Evolutionary conservation across 2,329 filamentous ascomycete genomes (phyloP), one percentile per base, ranked within the genome.

Genomic region (Talaromyces sp.): DNA sequence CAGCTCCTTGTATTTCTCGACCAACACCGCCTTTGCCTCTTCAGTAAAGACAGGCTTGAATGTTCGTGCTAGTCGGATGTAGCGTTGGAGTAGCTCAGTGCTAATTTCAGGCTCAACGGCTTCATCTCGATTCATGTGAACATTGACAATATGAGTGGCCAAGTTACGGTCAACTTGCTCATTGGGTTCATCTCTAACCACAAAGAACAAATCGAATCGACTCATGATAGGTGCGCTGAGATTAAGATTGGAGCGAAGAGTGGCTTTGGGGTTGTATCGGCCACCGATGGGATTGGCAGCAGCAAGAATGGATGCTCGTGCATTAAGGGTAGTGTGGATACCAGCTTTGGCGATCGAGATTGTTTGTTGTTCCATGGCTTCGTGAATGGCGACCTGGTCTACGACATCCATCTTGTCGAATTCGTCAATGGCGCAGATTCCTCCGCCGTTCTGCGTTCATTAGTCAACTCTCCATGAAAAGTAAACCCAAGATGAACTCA

Each of bases 291-390:
- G 95, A 77, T 99, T 99, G 35, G 95, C 95, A 7, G 95, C 95
- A 0, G 95, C 95, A 16, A 99, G 88, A 72, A 99, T 98, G 56
- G 90, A 95, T 0, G 95, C 97, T 63, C 95, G 88, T 2, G 95
- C 95, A 74, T 99, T 99, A 54, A 99, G 86, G 0, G 95, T 99
- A 3, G 95, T 96, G 77, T 99, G 95, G 66, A 99, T 99, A 73
- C 95, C 95, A 5, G 95, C 95, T 81, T 99, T 99, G 66, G 95
- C 94, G 73, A 99, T 99, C 9, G 93, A 97, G 70, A 99, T 99
- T 5, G 95, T 99, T 80, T 99, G 95, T 82, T 99, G 95, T 86
- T 99, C 95, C 95, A 99, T 99, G 66, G 95, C 95, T 87, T 99
- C 95, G 85, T 99, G 95, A 73, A 99, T 99, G 69, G 95, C 95